These are phyloP conservation scores for Aspergillus fijiensis DNA, from an alignment of 2,329 filamentous ascomycete genomes.

Conservation along the genomic window DNA sequence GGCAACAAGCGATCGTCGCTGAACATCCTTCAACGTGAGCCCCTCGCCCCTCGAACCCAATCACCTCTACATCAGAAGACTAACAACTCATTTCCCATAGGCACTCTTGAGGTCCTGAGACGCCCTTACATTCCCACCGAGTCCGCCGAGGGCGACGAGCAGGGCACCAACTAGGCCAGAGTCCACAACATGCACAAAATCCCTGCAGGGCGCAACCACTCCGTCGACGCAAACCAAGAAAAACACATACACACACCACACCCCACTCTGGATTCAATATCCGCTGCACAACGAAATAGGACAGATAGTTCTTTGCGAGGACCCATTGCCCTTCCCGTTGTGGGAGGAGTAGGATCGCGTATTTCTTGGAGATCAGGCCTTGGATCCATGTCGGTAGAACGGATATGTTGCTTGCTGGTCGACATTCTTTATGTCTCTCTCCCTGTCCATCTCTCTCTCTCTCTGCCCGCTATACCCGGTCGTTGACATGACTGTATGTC, in stretches of 20 bases:
- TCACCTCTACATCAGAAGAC: neutral
- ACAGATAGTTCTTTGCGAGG: too few species aligned
- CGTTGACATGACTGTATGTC: neutral
- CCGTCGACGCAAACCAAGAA: neutral
- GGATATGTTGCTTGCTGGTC: neutral
- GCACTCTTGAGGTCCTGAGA: slow-evolving; percentile 35
- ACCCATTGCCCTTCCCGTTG: neutral
- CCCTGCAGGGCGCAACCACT: neutral
- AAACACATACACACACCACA: neutral
- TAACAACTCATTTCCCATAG: slow-evolving; percentile 19
- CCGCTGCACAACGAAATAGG: too few species aligned
- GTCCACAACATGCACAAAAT: neutral
- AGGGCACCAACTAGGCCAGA: slow-evolving; percentile 12
- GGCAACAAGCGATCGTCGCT: slow-evolving; percentile 63
- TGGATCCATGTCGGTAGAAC: neutral
- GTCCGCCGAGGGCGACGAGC: slow-evolving; percentile 9
- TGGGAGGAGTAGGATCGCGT: neutral
- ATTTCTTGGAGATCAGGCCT: neutral
- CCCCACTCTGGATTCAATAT: too few species aligned
- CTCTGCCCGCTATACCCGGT: neutral
- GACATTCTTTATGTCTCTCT: neutral
- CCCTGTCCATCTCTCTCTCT: neutral
- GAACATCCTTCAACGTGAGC: slow-evolving; percentile 77
- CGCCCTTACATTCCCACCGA: slow-evolving; percentile 23
- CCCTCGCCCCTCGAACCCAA: neutral